Base-by-base conservation (phyloP, 768 basidiomycete genomes). In the Pisolithus microcarpus region DNA sequence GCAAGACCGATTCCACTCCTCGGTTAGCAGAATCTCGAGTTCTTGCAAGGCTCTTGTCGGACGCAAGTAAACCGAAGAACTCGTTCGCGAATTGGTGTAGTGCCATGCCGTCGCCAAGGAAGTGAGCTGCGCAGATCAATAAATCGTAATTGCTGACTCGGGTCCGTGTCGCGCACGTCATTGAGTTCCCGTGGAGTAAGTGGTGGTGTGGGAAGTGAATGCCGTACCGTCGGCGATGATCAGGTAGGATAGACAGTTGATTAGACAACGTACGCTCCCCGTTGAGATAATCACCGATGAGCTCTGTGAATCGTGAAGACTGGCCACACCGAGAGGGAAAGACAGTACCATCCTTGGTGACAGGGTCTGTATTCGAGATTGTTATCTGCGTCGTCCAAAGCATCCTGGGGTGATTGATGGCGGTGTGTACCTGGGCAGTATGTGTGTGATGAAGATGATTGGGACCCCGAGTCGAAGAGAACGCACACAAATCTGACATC, bases 101-200 rank as follows among this genome's bases (percentile, higher is more conserved):
- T 1, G 88, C 85, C 83, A 91, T 90, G 19, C 91, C 91, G 62
- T 93, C 91, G 18, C 88, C 89, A 43, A 91, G 65, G 65, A 85
- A 91, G 63, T 93, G 91, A 7, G 85, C 79, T 4, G 85, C 82
- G 56, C 83, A 84, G 44, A 93, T 76, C 54, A 88, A 69, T 49
- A 91, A 66, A 60, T 91, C 79, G 59, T 75, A 82, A 48, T 77
- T 65, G 30, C n/a, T 49, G 64, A 43, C 50, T 58, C 36, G 21
- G 56, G 18, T 37, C 50, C 48, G 56, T 57, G 13, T 36, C 48
- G 37, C 54, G 54, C 51, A 18, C 10, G 18, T 46, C 15, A 8
- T 23, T 30, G 46, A 53, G 48, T 24, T 61, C 61, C 50, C 61
- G 56, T 15, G 70, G 70, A 16, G 69, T 64, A 2, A 61, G 52